phyloP scores from a whole-genome alignment of 179 eudicot genomes.

The Beta corolliflora region DNA sequence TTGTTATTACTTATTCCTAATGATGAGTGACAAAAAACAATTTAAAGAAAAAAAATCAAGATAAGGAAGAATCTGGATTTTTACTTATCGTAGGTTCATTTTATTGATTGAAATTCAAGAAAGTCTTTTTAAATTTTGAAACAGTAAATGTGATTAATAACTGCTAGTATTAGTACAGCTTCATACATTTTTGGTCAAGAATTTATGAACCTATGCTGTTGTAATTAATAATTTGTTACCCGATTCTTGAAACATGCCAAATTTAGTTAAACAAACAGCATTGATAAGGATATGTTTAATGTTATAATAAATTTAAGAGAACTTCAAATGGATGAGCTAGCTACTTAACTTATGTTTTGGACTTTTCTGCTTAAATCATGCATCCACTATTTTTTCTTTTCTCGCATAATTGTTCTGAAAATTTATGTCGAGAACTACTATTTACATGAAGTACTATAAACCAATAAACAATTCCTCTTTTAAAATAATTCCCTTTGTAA shows the following conservation, averaged over 20 bases:
- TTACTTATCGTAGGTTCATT: neutral
- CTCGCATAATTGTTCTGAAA: too few relatives aligned
- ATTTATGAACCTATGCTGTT: conserved; percentile 24
- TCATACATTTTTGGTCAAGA: conserved; percentile 19
- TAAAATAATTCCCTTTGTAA: too few relatives aligned
- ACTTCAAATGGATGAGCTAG: neutral
- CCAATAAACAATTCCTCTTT: too few relatives aligned
- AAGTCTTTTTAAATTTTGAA: conserved; percentile 13
- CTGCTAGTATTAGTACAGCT: conserved; percentile 20
- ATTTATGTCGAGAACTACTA: too few relatives aligned
- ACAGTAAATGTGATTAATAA: conserved; percentile 29
- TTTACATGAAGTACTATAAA: too few relatives aligned
- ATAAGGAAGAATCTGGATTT: too few relatives aligned
- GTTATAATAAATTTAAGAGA: neutral
- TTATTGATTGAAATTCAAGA: neutral
- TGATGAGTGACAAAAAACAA: neutral
- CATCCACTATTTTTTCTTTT: too few relatives aligned
- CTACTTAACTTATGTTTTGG: neutral
- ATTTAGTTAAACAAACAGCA: conserved; percentile 11
- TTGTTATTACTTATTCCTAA: neutral
- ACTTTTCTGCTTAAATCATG: neutral
- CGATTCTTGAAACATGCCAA: conserved; percentile 25
- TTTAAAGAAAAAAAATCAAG: neutral
- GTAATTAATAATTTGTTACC: conserved; percentile 27
- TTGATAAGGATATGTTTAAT: neutral